Evolutionary conservation across 768 basidiomycete genomes (phyloP).

Genomic region (Rhodotorula graminis): DNA sequence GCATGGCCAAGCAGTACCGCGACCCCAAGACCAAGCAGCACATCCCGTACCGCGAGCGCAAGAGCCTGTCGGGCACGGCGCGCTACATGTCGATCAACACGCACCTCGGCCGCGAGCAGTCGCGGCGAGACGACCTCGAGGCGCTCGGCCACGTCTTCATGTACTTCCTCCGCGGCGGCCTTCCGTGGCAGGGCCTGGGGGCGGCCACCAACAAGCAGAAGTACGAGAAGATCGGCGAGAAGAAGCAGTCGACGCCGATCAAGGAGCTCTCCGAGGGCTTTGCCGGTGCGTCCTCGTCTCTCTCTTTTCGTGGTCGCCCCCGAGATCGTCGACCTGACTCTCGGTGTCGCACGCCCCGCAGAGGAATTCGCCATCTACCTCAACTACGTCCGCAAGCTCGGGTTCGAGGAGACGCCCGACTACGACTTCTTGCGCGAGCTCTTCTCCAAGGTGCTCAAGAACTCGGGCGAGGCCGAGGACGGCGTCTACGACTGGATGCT

Average conservation of each 20-base stretch:
- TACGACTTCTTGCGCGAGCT: constrained; percentile 96
- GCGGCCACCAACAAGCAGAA: constrained; percentile 99
- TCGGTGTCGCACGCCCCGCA: constrained; percentile 44
- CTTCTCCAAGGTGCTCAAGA: constrained; percentile 89
- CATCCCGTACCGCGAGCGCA: constrained; percentile 96
- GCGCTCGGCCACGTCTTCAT: constrained; percentile 99
- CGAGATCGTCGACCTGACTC: constrained; percentile 1
- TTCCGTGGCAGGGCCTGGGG: constrained; percentile 99
- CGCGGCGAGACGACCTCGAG: constrained; percentile 93
- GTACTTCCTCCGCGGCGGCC: constrained; percentile 94
- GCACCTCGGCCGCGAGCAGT: constrained; percentile 80
- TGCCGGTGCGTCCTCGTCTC: constrained; percentile 60
- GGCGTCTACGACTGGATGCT: constrained; percentile 94
- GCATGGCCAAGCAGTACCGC: constrained; percentile 99
- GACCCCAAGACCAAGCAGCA: constrained; percentile 99
- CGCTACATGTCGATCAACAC: constrained; percentile 99
- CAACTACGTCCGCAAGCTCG: constrained; percentile 97
- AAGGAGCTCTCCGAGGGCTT: constrained; percentile 94
- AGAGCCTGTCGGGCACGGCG: constrained; percentile 93
- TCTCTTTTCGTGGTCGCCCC: background rate
- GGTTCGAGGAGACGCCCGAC: constrained; percentile 98
- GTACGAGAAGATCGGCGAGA: constrained; percentile 99
- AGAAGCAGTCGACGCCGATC: constrained; percentile 95
- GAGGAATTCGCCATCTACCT: constrained; percentile 98
- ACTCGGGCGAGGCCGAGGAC: constrained; percentile 83